Conservation (phyloP, 2,329 filamentous ascomycete species). For the Trichoderma sp. region DNA sequence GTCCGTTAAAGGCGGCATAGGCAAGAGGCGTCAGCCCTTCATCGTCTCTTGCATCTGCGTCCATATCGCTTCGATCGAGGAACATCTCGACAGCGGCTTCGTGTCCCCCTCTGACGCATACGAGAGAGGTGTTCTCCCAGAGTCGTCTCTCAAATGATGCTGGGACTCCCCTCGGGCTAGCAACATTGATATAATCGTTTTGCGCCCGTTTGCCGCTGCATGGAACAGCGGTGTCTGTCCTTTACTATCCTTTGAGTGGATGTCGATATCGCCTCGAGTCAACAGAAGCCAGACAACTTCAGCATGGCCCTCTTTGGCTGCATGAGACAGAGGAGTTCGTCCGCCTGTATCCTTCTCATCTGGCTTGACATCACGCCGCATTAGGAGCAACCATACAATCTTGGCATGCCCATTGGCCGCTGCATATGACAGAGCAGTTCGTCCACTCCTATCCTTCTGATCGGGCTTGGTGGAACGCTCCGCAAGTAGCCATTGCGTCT, state of each 20-base stretch:
- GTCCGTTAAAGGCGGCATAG: not conserved
- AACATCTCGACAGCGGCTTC: not conserved
- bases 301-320: not conserved
- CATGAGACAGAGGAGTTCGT: not conserved
- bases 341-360: not conserved
- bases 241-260: not conserved
- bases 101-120: not conserved
- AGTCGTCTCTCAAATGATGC: not conserved
- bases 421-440: not conserved
- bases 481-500: not conserved
- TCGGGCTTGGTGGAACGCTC: not conserved
- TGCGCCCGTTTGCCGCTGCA: not conserved
- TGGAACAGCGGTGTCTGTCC: not conserved
- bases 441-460: not conserved
- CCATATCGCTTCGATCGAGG: not conserved
- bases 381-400: not conserved
- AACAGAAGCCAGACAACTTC: slow-evolving; percentile 1
- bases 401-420: not conserved
- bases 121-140: not conserved
- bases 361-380: not conserved
- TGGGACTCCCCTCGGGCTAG: not conserved
- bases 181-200: not conserved
- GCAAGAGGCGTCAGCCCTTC: not conserved
- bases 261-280: not conserved
- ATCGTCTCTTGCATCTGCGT: not conserved